Evolutionary conservation across 2,329 filamentous ascomycete species (phyloP), one percentile per base, ranked within the genome.

Genomic region (Pyrenochaeta sp.): DNA sequence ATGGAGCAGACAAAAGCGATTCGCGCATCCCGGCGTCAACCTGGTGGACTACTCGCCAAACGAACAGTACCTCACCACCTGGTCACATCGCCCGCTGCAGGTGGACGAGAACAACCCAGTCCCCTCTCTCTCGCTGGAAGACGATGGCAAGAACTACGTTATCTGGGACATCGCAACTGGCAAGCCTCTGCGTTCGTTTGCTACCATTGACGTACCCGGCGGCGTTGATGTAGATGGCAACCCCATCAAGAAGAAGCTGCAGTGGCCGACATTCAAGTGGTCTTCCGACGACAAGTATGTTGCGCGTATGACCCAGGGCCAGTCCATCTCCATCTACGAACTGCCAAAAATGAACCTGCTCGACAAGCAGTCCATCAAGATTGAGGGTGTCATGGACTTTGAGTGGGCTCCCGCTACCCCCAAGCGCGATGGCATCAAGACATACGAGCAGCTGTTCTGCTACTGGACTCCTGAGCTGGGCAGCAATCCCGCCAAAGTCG

Each of bases 241-340:
- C 56, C 85, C 86, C 27, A 80, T 85, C 61, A 96, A 96, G 83
- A 91, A 92, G 78, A 97, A 97, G 85, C 87, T 96, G 67, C 91
- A 95, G 73, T 99, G 95, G 95, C 95, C 95, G 20, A 93, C 94
- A 2, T 99, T 99, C 87, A 99, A 99, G 82, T 99, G 95, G 95
- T 98, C 95, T 27, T 83, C 95, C 2, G 95, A 99, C 73, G 92
- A 97, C 79, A 95, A 96, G 78, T 99, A 97, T 75, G 93, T 98
- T 58, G 95, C 95, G 18, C 88, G 95, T 59, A 87, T 98, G 82
- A 92, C 88, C 58, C 92, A 92, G 62, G 90, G 90, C 63, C 87
- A 92, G 65, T 92, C 91, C 49, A 96, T 99, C 71, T 95, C 91
- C 46, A 87, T 97, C 68, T 97, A 96, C 77, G 92, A 97, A 77